phyloP scores from a whole-genome alignment of 1,284 basidiomycete species.

The Tilletiopsis washingtonensis region DNA sequence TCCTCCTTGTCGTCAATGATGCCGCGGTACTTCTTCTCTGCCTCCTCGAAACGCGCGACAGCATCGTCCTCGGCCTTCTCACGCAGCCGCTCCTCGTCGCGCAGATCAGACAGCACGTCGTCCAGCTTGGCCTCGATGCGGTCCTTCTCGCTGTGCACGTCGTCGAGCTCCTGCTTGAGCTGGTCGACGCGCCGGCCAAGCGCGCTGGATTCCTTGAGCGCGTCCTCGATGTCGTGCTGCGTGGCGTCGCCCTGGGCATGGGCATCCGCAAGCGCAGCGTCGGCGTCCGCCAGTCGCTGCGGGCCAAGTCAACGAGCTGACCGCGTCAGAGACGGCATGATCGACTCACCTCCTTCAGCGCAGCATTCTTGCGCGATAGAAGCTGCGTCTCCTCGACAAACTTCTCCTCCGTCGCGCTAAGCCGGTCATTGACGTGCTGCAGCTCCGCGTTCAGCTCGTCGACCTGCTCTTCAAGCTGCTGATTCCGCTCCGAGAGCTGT shows the following conservation, averaged over 20 bases:
- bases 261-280: not conserved
- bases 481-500: not conserved
- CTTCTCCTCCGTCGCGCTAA: too few relatives aligned
- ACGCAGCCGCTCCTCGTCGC: constrained; percentile 48
- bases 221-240: constrained; percentile 2
- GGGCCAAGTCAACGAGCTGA: too few relatives aligned
- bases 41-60: constrained; percentile 46
- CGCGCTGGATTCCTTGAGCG: not conserved
- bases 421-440: too few relatives aligned
- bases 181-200: constrained; percentile 22
- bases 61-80: constrained; percentile 48
- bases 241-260: constrained; percentile 1
- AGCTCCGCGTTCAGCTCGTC: constrained; percentile 51
- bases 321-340: too few relatives aligned
- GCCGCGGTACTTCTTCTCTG: constrained; percentile 27
- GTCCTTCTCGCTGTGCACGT: constrained; percentile 45
- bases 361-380: too few relatives aligned
- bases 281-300: constrained; percentile 1
- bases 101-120: constrained; percentile 48
- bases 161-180: constrained; percentile 40
- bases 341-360: too few relatives aligned
- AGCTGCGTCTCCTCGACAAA: too few relatives aligned
- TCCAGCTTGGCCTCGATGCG: constrained; percentile 40
- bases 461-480: constrained; percentile 25
- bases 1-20: constrained; percentile 34